Percentiles rank a stretch among this genome's conserved stretches.
Evolutionary conservation across 1,284 basidiomycete genomes (phyloP).

Genomic region (Cutaneotrichosporon sp.): DNA sequence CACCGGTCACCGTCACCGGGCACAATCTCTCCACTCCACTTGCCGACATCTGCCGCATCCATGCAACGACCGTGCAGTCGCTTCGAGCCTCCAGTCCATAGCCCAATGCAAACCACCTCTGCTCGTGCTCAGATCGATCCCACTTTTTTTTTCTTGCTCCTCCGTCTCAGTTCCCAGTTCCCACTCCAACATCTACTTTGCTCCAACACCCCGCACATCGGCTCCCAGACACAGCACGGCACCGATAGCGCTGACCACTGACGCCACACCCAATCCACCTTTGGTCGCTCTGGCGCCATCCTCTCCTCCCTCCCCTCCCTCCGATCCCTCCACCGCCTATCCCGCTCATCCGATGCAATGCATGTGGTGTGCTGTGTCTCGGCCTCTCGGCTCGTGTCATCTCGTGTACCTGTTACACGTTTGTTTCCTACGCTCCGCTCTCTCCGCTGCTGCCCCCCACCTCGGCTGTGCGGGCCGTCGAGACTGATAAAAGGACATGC

Average conservation of each 20-base stretch:
- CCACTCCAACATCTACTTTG: neutral
- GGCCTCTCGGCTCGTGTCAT: neutral
- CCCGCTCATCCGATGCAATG: neutral
- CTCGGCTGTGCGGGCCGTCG: too few species aligned
- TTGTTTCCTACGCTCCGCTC: neutral
- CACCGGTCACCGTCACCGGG: neutral
- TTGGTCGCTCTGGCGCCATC: neutral
- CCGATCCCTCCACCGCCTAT: neutral
- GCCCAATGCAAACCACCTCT: neutral
- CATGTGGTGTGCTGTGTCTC: neutral
- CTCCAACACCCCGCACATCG: neutral
- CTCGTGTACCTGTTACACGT: neutral
- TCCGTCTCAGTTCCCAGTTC: neutral
- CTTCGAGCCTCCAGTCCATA: neutral
- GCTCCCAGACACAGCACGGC: neutral
- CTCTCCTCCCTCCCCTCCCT: too few species aligned
- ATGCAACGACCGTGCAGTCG: neutral
- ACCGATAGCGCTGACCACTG: neutral
- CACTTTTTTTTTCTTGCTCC: too few species aligned
- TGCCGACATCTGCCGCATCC: neutral
- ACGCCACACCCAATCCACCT: neutral
- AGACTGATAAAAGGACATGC: too few species aligned
- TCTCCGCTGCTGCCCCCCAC: too few species aligned
- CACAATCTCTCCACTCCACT: neutral
- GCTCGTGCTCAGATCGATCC: neutral